Evolutionary conservation across 2,329 filamentous ascomycete species (phyloP).

Genomic region (Epichloe sp.): DNA sequence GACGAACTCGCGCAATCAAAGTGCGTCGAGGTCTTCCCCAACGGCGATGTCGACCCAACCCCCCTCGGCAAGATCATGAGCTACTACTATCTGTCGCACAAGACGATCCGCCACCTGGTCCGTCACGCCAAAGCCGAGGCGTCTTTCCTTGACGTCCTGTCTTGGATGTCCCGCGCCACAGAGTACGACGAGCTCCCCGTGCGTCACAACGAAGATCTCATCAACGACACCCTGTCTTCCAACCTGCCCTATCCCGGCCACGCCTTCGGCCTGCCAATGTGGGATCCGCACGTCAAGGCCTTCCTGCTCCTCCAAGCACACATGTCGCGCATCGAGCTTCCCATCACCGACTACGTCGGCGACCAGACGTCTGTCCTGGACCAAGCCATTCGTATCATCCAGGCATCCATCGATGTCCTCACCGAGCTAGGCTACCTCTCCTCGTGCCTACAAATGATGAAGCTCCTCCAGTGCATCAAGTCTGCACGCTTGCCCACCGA

Average conservation of each 20-base stretch:
- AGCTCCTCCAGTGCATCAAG: conserved; percentile 82
- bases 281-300: conserved; percentile 96
- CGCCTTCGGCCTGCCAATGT: conserved; percentile 69
- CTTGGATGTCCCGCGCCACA: conserved; percentile 85
- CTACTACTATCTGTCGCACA: conserved; percentile 96
- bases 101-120: conserved; percentile 78
- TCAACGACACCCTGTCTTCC: conserved; percentile 80
- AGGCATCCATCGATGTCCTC: conserved; percentile 86
- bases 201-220: conserved; percentile 93
- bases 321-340: conserved; percentile 83
- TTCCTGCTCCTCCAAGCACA: conserved; percentile 90
- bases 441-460: conserved; percentile 70
- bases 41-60: conserved; percentile 84
- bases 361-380: conserved; percentile 85
- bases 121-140: conserved; percentile 62
- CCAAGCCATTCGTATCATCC: conserved; percentile 91
- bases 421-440: conserved; percentile 76
- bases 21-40: conserved; percentile 71
- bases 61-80: conserved; percentile 95
- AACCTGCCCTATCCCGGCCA: conserved; percentile 55
- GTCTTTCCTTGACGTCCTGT: conserved; percentile 67
- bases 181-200: conserved; percentile 98
- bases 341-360: conserved; percentile 93
- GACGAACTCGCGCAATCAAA: conserved; percentile 69
- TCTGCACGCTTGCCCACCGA: conserved; percentile 84